Conservation (phyloP, 495 filamentous ascomycete genomes). For the Poronia punctata region DNA sequence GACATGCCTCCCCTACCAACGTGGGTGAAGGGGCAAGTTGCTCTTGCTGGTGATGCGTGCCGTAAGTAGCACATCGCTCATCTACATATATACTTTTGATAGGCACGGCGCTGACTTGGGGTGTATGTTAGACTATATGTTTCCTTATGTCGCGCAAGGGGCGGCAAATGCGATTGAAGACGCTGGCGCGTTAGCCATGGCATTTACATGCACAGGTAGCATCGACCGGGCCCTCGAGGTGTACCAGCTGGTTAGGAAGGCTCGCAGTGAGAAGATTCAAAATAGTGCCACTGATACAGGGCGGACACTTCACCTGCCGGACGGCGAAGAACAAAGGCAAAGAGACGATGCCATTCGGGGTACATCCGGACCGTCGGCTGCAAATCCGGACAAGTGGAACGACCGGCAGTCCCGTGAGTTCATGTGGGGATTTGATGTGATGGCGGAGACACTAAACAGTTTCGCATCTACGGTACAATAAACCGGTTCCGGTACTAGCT, state of each 20-base stretch:
- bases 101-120: not conserved
- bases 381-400: slow-evolving; percentile 14
- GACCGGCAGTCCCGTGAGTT: slow-evolving; percentile 12
- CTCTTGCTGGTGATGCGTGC: slow-evolving; percentile 6
- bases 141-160: slow-evolving; percentile 10
- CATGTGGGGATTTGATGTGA: slow-evolving; percentile 12
- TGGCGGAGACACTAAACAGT: slow-evolving; percentile 6
- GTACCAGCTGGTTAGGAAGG: slow-evolving; percentile 16
- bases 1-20: slow-evolving; percentile 3
- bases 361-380: not conserved
- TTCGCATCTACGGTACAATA: not conserved
- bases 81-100: no score
- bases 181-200: slow-evolving; percentile 11
- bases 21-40: not conserved
- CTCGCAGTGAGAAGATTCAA: slow-evolving; percentile 12
- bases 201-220: slow-evolving; percentile 5
- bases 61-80: not conserved
- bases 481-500: not conserved
- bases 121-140: slow-evolving; percentile 5
- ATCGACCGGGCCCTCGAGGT: slow-evolving; percentile 12
- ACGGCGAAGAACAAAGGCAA: slow-evolving; percentile 16
- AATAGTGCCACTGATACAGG: slow-evolving; percentile 12
- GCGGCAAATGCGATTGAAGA: slow-evolving; percentile 24
- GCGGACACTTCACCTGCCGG: slow-evolving; percentile 16
- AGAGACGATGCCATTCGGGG: slow-evolving; percentile 11